Conservation (phyloP, 2,329 filamentous ascomycete genomes). For the Neofusicoccum umdonicola region DNA sequence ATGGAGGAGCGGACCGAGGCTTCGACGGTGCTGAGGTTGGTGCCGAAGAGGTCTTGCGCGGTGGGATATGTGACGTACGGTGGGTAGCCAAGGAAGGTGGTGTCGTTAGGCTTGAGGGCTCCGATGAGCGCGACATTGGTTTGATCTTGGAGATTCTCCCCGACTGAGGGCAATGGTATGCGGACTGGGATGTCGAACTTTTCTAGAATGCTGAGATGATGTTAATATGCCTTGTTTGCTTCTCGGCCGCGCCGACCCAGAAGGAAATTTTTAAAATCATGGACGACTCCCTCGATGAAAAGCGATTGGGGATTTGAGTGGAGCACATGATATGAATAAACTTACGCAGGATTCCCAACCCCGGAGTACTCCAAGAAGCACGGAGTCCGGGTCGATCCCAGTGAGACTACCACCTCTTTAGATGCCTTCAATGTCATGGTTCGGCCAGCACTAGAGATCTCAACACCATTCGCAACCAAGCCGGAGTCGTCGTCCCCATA, state of each 20-base stretch:
- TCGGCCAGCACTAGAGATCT: constrained; percentile 19
- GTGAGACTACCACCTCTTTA: constrained; percentile 25
- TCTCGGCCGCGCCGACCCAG: no score
- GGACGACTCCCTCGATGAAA: no score
- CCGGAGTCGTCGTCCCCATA: background rate
- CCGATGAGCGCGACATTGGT: constrained; percentile 26
- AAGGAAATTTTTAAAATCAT: no score
- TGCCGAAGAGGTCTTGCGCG: constrained; percentile 34
- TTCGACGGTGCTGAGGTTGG: constrained; percentile 25
- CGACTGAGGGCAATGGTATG: constrained; percentile 28
- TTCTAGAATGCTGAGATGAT: constrained; percentile 18
- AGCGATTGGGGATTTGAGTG: background rate
- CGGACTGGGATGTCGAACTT: constrained; percentile 21
- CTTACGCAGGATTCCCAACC: constrained; percentile 21
- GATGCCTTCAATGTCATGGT: constrained; percentile 30
- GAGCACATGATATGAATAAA: background rate
- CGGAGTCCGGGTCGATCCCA: constrained; percentile 20
- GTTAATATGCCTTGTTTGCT: background rate
- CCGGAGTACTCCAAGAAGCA: constrained; percentile 22
- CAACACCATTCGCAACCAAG: constrained; percentile 25
- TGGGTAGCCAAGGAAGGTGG: constrained; percentile 38
- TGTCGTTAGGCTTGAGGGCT: constrained; percentile 21
- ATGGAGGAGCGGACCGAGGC: constrained; percentile 27
- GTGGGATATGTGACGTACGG: constrained; percentile 38
- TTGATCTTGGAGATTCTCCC: constrained; percentile 37